Evolutionary conservation across 2,329 filamentous ascomycete genomes (phyloP).

Genomic region (Decorospora gaudefroyi): DNA sequence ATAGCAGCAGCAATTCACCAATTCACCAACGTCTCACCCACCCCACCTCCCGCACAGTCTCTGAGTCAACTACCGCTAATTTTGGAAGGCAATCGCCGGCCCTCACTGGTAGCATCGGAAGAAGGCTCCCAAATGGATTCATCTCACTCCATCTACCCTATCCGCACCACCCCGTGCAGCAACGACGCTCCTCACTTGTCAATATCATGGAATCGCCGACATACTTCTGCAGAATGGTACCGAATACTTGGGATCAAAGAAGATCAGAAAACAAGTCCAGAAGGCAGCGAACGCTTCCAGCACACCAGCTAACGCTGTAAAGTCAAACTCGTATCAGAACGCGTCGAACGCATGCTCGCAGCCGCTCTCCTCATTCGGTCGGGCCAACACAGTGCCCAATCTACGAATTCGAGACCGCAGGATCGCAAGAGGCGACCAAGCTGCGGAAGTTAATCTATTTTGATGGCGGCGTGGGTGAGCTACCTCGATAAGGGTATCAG

Average conservation of each 20-base stretch:
- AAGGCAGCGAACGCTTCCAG: too few relatives aligned
- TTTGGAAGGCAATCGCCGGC: neutral
- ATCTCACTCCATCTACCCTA: neutral
- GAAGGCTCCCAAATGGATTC: neutral
- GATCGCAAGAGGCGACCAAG: constrained; percentile 2
- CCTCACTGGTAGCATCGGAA: neutral
- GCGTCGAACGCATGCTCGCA: neutral
- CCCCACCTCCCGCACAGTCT: too few relatives aligned
- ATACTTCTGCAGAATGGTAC: too few relatives aligned
- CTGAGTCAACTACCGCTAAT: too few relatives aligned
- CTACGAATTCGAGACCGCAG: neutral
- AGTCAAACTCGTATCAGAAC: neutral
- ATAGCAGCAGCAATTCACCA: neutral
- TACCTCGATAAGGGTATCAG: constrained; percentile 5
- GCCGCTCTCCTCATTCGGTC: neutral
- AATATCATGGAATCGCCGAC: neutral
- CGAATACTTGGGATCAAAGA: too few relatives aligned
- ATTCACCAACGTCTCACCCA: too few relatives aligned
- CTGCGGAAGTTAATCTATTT: constrained; percentile 10
- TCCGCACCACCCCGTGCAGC: too few relatives aligned
- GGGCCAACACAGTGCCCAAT: neutral
- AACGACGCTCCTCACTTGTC: too few relatives aligned
- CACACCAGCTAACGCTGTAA: too few relatives aligned
- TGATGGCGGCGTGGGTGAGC: constrained; percentile 9
- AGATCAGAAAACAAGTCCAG: too few relatives aligned